Evolutionary conservation across 345 rosid species (phyloP).

Genomic region (Populus simonii): DNA sequence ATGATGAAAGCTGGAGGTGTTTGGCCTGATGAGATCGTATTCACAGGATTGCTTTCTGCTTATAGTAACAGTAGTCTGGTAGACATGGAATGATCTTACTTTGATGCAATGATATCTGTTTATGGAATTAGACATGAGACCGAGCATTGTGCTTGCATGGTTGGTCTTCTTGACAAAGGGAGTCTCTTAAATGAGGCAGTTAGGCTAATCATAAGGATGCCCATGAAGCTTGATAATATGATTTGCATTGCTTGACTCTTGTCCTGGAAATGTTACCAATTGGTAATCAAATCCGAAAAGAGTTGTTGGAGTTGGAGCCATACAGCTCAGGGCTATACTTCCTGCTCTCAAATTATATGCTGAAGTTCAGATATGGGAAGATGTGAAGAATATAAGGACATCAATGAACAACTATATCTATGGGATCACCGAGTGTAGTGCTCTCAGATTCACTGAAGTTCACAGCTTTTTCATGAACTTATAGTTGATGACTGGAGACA

Average conservation of each 20-base stretch:
- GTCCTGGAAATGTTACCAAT: slow-evolving; percentile 14
- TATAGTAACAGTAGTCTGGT: slow-evolving; percentile 43
- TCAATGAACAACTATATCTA: slow-evolving; percentile 26
- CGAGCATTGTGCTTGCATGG: slow-evolving; percentile 60
- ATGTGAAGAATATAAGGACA: slow-evolving; percentile 30
- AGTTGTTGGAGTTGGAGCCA: slow-evolving; percentile 15
- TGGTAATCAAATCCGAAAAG: slow-evolving; percentile 17
- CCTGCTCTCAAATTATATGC: slow-evolving; percentile 13
- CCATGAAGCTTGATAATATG: slow-evolving; percentile 21
- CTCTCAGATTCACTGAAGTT: slow-evolving; percentile 36
- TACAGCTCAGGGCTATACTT: slow-evolving; percentile 8
- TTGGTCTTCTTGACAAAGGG: slow-evolving; percentile 48
- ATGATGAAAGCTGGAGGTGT: slow-evolving; percentile 38
- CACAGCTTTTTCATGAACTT: slow-evolving; percentile 27
- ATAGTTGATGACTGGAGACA: slow-evolving; percentile 35
- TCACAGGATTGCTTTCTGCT: slow-evolving; percentile 49
- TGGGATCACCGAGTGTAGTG: slow-evolving; percentile 28
- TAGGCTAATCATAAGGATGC: slow-evolving; percentile 8
- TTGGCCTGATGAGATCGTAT: slow-evolving; percentile 34
- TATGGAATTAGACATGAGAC: slow-evolving; percentile 40
- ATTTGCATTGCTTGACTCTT: slow-evolving; percentile 15
- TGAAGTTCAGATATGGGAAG: slow-evolving; percentile 30
- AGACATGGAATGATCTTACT: too few relatives aligned
- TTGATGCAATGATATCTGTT: slow-evolving; percentile 35
- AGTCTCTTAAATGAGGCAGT: slow-evolving; percentile 42